A percentile compares a stretch with the other conserved stretches of the same genome.
phyloP scores from a whole-genome alignment of 1,284 basidiomycete species.

The Apiotrichum veenhuisii region DNA sequence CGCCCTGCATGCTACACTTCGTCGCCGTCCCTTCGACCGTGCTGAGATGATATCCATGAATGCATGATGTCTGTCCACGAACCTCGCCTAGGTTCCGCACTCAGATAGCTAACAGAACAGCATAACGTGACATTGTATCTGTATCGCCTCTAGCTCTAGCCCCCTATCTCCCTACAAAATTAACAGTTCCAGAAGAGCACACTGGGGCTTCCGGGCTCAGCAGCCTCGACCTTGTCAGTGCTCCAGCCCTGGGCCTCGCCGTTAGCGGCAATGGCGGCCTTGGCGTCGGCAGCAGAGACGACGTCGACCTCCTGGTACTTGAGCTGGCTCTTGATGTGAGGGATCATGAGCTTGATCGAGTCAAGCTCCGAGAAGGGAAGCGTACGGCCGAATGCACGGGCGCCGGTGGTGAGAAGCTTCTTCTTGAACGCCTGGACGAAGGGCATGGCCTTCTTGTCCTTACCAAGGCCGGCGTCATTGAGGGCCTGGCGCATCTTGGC shows the following conservation, averaged over 20 bases:
- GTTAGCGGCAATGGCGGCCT: constrained; percentile 26
- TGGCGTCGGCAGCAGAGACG: constrained; percentile 66
- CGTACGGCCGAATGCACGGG: constrained; percentile 78
- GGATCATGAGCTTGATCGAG: constrained; percentile 67
- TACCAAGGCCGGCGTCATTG: constrained; percentile 73
- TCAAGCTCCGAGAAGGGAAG: constrained; percentile 81
- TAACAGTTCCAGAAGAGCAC: constrained; percentile 67
- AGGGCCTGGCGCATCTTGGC: constrained; percentile 69
- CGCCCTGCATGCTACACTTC: no score
- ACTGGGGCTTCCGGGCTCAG: constrained; percentile 82
- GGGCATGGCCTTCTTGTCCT: constrained; percentile 95
- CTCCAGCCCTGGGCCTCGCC: constrained; percentile 42
- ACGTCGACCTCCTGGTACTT: constrained; percentile 70
- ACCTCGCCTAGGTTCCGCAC: neutral
- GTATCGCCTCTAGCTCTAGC: constrained; percentile 2
- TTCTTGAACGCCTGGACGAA: constrained; percentile 88
- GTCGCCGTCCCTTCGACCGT: no score
- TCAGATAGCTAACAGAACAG: neutral
- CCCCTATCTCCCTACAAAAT: no score
- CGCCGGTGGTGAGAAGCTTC: constrained; percentile 76
- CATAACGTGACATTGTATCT: neutral
- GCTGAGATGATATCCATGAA: neutral
- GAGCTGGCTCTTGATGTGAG: constrained; percentile 82
- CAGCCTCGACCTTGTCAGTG: constrained; percentile 61
- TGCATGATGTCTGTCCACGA: neutral